These are phyloP conservation scores for Serendipita sp. DNA, from an alignment of 768 basidiomycete genomes.

Conservation along the genomic window DNA sequence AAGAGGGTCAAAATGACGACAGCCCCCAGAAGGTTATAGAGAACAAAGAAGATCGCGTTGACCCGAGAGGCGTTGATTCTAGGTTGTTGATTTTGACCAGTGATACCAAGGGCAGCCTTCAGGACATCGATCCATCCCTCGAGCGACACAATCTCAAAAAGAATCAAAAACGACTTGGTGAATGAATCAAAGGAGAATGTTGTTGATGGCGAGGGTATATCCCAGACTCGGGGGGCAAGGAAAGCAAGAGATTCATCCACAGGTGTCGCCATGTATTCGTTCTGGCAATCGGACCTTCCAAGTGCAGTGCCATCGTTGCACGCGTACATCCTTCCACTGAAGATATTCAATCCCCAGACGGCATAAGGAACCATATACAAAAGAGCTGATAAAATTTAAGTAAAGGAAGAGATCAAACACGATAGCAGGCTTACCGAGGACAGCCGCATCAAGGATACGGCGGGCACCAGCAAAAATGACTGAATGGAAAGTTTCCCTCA, in stretches of 20 bases:
- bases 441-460: conserved; percentile 76
- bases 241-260: conserved; percentile 44
- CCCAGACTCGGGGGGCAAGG: conserved; percentile 75
- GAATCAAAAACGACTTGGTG: conserved; percentile 63
- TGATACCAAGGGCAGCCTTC: conserved; percentile 61
- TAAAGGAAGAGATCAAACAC: background rate
- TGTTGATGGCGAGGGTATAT: conserved; percentile 66
- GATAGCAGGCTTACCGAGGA: conserved; percentile 27
- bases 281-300: conserved; percentile 49
- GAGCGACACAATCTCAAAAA: conserved; percentile 90
- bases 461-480: conserved; percentile 72
- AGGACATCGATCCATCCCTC: conserved; percentile 98
- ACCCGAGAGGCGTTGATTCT: conserved; percentile 51
- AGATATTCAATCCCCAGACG: conserved; percentile 89
- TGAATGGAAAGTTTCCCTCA: conserved; percentile 74
- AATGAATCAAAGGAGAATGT: conserved; percentile 85
- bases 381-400: conserved; percentile 29
- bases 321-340: conserved; percentile 61
- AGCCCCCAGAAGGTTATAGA: conserved; percentile 81
- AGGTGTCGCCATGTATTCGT: conserved; percentile 48
- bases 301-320: conserved; percentile 55
- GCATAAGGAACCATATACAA: conserved; percentile 87
- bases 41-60: conserved; percentile 82
- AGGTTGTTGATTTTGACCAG: conserved; percentile 52
- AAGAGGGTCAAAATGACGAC: conserved; percentile 83